Evolutionary conservation across 2,329 filamentous ascomycete genomes (phyloP).

Genomic region (Stagonosporopsis vannaccii): DNA sequence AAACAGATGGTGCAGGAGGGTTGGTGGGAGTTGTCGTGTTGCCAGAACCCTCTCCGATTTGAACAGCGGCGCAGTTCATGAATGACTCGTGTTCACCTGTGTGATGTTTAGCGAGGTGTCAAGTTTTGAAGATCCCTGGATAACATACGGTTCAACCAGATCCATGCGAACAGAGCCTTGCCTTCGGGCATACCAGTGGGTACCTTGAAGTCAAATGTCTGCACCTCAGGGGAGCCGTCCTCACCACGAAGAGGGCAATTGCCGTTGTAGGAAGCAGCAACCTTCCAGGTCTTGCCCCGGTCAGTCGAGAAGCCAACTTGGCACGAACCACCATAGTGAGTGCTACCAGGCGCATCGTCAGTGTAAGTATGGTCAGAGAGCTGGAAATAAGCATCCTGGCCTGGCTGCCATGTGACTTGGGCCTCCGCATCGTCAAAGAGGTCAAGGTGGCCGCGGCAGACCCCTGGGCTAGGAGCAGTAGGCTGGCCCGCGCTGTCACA

Average conservation of each 20-base stretch:
- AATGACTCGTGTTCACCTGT: constrained; percentile 52
- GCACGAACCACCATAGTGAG: constrained; percentile 57
- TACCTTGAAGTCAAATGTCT: constrained; percentile 56
- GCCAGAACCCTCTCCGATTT: constrained; percentile 44
- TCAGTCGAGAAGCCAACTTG: constrained; percentile 57
- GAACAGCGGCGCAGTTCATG: constrained; percentile 56
- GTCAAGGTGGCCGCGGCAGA: constrained; percentile 55
- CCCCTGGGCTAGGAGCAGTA: constrained; percentile 39
- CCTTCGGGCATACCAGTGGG: constrained; percentile 53
- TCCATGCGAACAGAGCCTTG: constrained; percentile 56
- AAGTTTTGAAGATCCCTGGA: background rate
- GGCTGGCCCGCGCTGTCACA: constrained; percentile 51
- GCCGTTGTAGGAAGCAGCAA: constrained; percentile 56
- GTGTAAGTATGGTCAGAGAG: constrained; percentile 45
- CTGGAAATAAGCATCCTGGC: constrained; percentile 52
- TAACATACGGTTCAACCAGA: constrained; percentile 55
- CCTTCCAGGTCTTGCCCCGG: constrained; percentile 54
- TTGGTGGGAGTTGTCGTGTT: constrained; percentile 24
- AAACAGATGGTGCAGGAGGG: constrained; percentile 19
- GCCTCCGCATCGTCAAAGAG: constrained; percentile 55
- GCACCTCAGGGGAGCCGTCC: constrained; percentile 49
- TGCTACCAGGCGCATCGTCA: constrained; percentile 42
- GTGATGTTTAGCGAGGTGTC: background rate
- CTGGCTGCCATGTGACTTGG: constrained; percentile 53
- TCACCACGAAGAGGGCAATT: constrained; percentile 55